Evolutionary conservation across 352 stramenopile genomes (phyloP), one percentile per base, ranked within the genome.

Genomic region (Globisporangium camurandrum): DNA sequence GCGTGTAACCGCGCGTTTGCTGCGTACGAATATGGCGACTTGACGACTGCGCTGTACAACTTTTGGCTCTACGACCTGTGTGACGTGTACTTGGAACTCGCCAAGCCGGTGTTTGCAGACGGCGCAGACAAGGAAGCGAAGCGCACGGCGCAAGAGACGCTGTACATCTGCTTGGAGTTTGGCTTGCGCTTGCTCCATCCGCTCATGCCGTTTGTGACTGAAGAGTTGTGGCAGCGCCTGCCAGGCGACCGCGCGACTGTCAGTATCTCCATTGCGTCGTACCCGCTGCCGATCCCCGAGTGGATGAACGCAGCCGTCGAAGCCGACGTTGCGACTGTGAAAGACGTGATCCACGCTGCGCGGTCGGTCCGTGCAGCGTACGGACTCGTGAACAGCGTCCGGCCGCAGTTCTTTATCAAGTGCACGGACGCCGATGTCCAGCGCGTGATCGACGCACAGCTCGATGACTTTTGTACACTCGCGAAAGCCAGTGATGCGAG

Each of bases 41-140:
- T 97, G 26, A 97, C 97, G 47, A 93, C 91, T 47, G 73, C 85
- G 28, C 64, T 97, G n/a, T 98, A 99, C 79, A 82, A 85, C 49
- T 98, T 99, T 66, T 99, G 95, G 90, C 78, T 99, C 36, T 97
- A 99, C 67, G 95, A 99, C 52, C 69, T 99, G 10, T 99, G 97
- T 57, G 95, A 99, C 67, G 87, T 98, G 38, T 99, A 99, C 70
- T 83, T 99, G n/a, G 97, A 99, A 79, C 72, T 99, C 48, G 95
- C 96, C 67, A 99, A 99, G 79, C 96, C 97, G 14, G 84, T 99
- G 22, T 86, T 99, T 42, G 65, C 38, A 19, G n/a, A n/a, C n/a
- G 89, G 95, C 40, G 75, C 75, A 7, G 75, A 88, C 50, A 62
- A 59, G 8, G 68, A 79, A 20, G 75, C 81, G 23, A 94, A 95